phyloP scores from a whole-genome alignment of 345 rosid species.

The Salix purpurea region DNA sequence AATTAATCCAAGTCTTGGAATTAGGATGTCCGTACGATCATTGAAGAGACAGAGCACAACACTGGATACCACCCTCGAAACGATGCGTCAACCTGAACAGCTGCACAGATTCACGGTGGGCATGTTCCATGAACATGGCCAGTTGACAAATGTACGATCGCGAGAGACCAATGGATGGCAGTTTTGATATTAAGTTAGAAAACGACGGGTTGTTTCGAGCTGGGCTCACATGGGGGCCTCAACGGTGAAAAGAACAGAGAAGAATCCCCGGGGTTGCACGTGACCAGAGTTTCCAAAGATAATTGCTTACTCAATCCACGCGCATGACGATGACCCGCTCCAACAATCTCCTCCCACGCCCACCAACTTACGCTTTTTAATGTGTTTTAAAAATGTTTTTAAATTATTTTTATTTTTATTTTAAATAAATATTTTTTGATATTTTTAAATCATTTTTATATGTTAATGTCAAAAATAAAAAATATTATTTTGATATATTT shows the following conservation, averaged over 20 bases:
- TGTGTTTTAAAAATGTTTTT: no score
- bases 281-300: slow-evolving; percentile 29
- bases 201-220: slow-evolving; percentile 3
- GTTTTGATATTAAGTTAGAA: slow-evolving; percentile 7
- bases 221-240: slow-evolving; percentile 18
- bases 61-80: not conserved
- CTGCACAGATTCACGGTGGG: not conserved
- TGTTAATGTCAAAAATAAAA: no score
- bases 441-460: no score
- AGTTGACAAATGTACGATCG: not conserved
- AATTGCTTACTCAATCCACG: not conserved
- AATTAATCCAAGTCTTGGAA: no score
- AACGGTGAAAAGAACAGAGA: slow-evolving; percentile 6
- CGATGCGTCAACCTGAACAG: not conserved
- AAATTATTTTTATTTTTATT: no score
- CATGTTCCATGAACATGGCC: slow-evolving; percentile 21
- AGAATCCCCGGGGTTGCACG: slow-evolving; percentile 55
- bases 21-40: no score
- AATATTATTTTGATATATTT: no score
- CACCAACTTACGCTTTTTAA: no score
- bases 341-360: not conserved
- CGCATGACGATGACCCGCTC: not conserved
- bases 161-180: not conserved
- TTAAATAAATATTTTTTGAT: no score
- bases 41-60: no score